These are phyloP conservation scores for Schizophyllum amplum DNA, from an alignment of 1,284 basidiomycete species.

Conservation along the genomic window DNA sequence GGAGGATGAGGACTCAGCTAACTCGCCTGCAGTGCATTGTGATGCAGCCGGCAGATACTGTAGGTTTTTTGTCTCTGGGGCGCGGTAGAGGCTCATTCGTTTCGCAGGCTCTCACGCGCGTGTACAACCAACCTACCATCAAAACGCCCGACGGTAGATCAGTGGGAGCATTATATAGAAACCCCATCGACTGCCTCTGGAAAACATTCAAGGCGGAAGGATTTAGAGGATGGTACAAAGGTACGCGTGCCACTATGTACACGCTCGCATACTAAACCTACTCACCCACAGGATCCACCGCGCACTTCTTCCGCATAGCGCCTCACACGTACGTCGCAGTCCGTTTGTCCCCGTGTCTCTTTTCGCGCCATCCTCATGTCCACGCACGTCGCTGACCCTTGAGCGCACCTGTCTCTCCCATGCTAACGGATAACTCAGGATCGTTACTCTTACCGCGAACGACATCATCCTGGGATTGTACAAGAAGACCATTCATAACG, in stretches of 20 bases:
- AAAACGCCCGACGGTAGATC: constrained; percentile 66
- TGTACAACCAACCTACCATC: constrained; percentile 92
- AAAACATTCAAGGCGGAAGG: constrained; percentile 93
- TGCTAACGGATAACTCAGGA: constrained; percentile 32
- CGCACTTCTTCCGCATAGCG: constrained; percentile 87
- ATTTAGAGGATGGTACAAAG: constrained; percentile 88
- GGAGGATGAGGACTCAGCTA: not conserved
- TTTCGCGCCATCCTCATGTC: not conserved
- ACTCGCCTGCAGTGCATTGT: constrained; percentile 51
- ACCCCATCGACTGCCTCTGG: constrained; percentile 93
- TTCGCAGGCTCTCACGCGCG: constrained; percentile 76
- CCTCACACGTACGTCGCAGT: constrained; percentile 75
- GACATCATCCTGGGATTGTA: constrained; percentile 79
- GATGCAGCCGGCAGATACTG: constrained; percentile 88
- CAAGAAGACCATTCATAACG: constrained; percentile 27
- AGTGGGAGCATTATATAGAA: constrained; percentile 78
- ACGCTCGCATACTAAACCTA: not conserved
- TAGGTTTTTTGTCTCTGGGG: constrained; percentile 27
- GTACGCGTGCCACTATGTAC: constrained; percentile 29
- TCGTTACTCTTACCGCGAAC: constrained; percentile 82
- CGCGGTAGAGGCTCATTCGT: constrained; percentile 1
- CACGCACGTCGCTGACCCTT: not conserved
- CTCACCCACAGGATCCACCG: constrained; percentile 63
- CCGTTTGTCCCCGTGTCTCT: not conserved
- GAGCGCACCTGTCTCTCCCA: not conserved